Evolutionary conservation across 371 early-diverging fungal genomes (phyloP).

Genomic region (Lichtheimia corymbifera): DNA sequence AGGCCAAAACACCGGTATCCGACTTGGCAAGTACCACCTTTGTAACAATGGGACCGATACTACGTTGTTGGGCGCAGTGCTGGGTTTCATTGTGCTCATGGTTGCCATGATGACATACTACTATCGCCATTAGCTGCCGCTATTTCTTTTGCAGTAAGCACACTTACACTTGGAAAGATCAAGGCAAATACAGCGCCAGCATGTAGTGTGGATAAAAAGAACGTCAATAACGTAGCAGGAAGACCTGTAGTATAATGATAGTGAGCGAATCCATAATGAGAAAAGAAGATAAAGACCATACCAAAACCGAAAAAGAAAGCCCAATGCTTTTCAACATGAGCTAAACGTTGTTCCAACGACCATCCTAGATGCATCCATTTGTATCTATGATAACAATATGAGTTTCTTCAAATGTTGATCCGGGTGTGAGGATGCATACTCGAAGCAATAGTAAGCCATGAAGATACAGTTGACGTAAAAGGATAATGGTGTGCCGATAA

Average conservation of each 20-base stretch:
- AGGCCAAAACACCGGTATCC: constrained; percentile 15
- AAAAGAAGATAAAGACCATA: constrained; percentile 1
- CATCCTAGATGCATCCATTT: constrained; percentile 50
- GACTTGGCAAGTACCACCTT: constrained; percentile 6
- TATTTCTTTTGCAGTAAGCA: background rate
- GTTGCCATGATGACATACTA: constrained; percentile 54
- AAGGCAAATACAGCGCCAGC: constrained; percentile 51
- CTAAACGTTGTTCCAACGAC: constrained; percentile 43
- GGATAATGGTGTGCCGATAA: constrained; percentile 35
- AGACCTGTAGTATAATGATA: constrained; percentile 23
- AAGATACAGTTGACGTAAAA: constrained; percentile 45
- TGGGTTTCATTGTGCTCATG: constrained; percentile 31
- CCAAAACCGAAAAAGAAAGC: constrained; percentile 55
- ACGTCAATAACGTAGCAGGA: constrained; percentile 38
- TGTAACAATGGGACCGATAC: background rate
- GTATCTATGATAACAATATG: constrained; percentile 23
- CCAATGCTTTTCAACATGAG: constrained; percentile 51
- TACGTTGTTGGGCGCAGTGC: background rate
- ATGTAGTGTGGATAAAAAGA: constrained; percentile 45
- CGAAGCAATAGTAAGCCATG: constrained; percentile 53
- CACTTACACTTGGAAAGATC: constrained; percentile 49
- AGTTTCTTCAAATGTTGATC: background rate
- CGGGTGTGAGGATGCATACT: constrained; percentile 28
- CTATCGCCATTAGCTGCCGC: too few relatives aligned
- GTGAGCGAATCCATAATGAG: background rate